Evolutionary conservation across 352 stramenopile genomes (phyloP), one percentile per base, ranked within the genome.

Genomic region (Thalassiosira delicatula): DNA sequence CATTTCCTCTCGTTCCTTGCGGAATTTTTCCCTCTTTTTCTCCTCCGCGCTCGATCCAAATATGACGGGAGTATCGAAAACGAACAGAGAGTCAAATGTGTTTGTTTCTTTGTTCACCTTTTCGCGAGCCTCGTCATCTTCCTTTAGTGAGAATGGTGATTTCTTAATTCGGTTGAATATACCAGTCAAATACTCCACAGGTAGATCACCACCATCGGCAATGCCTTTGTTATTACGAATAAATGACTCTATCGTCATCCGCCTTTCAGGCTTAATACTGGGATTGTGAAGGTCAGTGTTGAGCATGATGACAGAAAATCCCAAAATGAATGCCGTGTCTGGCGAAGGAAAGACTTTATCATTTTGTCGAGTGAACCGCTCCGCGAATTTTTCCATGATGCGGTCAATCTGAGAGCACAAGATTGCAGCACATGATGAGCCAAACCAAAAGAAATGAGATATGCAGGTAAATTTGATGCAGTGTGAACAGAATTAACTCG

Each of bases 321-420:
- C 96, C 35, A 99, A 84, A 80, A 99, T 98, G 79, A 99, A 99
- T 1, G 97, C 97, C 3, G 96, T 98, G 83, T 99, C 97, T 14
- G 96, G 96, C 33, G 94, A 98, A 14, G 95, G 92, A 81, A 99
- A 99, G 0, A 98, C 83, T 29, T 93, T 76, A 70, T 69, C 74
- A 84, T 97, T 97, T 75, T 93, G 93, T 88, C 72, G 84, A 51
- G 86, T 97, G 92, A 94, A 98, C 23, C 92, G 92, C 84, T 99
- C 97, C 0, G 98, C 97, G 88, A 99, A 99, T 78, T 98, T 98
- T 82, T 99, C 97, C 96, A 99, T 99, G 79, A 99, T 99, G 33
- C 98, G 96, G 90, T 99, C 98, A 88, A 99, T 99, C 89, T 99
- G 33, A 14, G 54, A 27, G 32, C 30, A 69, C n/a, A 79, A 37